These are phyloP conservation scores for Ceratocystis cacaofunesta DNA, from an alignment of 2,329 filamentous ascomycete species.

Conservation along the genomic window DNA sequence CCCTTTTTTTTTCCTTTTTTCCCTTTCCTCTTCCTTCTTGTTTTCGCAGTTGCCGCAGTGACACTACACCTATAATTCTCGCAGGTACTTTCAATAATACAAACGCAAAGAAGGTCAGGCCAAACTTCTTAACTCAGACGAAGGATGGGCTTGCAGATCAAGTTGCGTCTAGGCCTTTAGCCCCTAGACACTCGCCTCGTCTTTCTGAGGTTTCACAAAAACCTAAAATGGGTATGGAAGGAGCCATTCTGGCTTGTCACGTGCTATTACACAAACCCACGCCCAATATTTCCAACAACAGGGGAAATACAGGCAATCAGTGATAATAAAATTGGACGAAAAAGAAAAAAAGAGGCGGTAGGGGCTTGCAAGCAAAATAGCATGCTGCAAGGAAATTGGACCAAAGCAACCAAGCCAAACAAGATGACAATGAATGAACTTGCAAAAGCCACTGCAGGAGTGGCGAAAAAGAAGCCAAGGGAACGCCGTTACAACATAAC, in stretches of 20 bases:
- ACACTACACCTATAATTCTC: not conserved
- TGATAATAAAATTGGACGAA: not conserved
- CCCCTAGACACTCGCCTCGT: not conserved
- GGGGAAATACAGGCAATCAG: not conserved
- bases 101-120: not conserved
- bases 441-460: not conserved
- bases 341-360: not conserved
- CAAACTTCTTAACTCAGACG: not conserved
- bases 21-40: not conserved
- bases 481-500: conserved; percentile 1
- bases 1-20: not conserved
- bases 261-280: conserved; percentile 5
- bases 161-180: not conserved
- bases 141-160: not conserved
- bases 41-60: not conserved
- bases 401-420: not conserved
- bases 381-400: not conserved
- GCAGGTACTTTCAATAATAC: not conserved
- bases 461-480: not conserved
- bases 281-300: conserved; percentile 1
- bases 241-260: conserved; percentile 1
- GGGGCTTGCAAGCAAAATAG: not conserved
- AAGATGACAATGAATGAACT: not conserved
- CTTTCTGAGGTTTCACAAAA: conserved; percentile 4
- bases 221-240: conserved; percentile 2